These are phyloP conservation scores for Eragrostis tef DNA, from an alignment of 202 grass and related monocot species.

Conservation along the genomic window DNA sequence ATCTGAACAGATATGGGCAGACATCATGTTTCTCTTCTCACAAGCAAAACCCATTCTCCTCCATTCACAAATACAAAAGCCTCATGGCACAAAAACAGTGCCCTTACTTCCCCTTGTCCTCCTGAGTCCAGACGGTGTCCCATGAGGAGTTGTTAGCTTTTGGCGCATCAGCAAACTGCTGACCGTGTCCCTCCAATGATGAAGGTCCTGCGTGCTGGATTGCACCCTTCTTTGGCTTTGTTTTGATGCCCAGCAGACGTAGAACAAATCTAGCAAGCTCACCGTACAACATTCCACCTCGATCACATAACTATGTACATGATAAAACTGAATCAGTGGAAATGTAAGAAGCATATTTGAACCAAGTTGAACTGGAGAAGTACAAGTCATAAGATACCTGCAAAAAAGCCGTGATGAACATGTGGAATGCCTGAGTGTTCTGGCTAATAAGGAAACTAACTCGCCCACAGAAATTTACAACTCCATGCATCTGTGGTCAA, in stretches of 20 bases:
- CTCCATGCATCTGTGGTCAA: conserved; percentile 74
- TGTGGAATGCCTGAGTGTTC: conserved; percentile 97
- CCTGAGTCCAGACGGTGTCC: conserved; percentile 74
- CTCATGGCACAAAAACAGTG: background rate
- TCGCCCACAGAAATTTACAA: conserved; percentile 90
- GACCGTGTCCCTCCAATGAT: conserved; percentile 37
- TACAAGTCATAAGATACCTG: conserved; percentile 58
- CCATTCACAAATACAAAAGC: background rate
- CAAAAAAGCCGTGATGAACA: conserved; percentile 84
- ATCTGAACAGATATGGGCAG: conserved; percentile 6
- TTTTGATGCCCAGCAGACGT: conserved; percentile 74
- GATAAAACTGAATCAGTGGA: conserved; percentile 12
- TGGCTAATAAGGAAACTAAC: conserved; percentile 79
- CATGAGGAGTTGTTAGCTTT: conserved; percentile 65
- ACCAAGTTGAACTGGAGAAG: conserved; percentile 3
- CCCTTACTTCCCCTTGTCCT: conserved; percentile 52
- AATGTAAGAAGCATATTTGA: background rate
- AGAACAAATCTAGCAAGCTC: conserved; percentile 84
- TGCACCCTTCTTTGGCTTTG: conserved; percentile 56
- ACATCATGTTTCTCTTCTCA: conserved; percentile 24
- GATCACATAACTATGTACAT: conserved; percentile 72
- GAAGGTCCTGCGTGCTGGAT: conserved; percentile 42
- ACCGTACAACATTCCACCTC: conserved; percentile 77
- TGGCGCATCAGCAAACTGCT: conserved; percentile 49
- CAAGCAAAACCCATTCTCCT: conserved; percentile 19